Conservation (phyloP, 495 filamentous ascomycete species). For the Cenococcum geophilum region DNA sequence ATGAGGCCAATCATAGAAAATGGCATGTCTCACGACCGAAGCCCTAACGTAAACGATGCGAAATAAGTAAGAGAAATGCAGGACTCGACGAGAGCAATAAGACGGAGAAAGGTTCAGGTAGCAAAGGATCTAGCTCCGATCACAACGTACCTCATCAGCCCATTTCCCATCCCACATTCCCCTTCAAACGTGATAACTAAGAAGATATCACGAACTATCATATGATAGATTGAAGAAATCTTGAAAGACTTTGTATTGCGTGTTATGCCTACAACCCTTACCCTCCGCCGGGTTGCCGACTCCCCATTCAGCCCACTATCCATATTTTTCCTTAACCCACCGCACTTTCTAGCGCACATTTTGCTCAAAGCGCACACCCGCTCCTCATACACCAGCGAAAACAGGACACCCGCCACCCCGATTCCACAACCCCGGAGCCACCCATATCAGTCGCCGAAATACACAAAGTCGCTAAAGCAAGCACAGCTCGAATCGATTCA, state of each 20-base stretch:
- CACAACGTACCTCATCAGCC: too few species aligned
- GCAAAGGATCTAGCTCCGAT: too few species aligned
- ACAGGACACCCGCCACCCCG: not conserved
- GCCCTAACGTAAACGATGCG: too few species aligned
- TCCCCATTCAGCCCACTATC: not conserved
- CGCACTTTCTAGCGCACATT: not conserved
- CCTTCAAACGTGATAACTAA: too few species aligned
- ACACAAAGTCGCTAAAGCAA: not conserved
- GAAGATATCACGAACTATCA: too few species aligned
- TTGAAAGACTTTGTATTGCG: not conserved
- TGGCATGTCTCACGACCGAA: too few species aligned
- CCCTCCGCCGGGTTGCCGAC: not conserved
- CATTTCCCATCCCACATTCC: too few species aligned
- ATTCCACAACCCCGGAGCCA: not conserved
- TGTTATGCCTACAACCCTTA: not conserved
- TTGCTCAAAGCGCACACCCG: not conserved
- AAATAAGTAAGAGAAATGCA: too few species aligned
- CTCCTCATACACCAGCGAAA: not conserved
- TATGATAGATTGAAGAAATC: not conserved
- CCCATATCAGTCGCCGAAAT: not conserved
- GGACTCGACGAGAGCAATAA: too few species aligned
- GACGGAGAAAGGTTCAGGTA: too few species aligned
- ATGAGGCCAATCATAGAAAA: too few species aligned
- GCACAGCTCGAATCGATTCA: not conserved
- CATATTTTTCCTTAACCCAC: not conserved